phyloP scores from a whole-genome alignment of 345 rosid genomes.

The Eucalyptus tenuipes region DNA sequence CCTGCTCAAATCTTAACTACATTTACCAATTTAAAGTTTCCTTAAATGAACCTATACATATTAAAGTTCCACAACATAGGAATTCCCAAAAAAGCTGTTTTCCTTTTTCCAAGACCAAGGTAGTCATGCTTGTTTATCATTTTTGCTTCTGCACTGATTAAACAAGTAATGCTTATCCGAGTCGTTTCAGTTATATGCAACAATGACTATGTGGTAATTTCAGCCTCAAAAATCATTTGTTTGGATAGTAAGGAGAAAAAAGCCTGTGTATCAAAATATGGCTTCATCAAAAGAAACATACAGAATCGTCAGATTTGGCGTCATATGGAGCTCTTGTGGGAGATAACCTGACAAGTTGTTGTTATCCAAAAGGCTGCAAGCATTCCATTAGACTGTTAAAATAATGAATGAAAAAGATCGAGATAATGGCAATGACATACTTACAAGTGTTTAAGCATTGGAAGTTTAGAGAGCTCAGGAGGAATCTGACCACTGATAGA shows the following conservation, averaged over 20 bases:
- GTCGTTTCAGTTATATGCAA: neutral
- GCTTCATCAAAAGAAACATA: constrained; percentile 15
- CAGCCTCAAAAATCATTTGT: neutral
- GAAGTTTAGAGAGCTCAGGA: constrained; percentile 61
- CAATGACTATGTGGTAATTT: neutral
- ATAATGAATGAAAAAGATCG: neutral
- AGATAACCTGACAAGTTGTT: constrained; percentile 80
- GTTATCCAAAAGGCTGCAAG: constrained; percentile 86
- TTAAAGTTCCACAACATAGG: neutral
- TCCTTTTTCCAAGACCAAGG: neutral
- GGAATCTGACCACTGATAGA: constrained; percentile 92
- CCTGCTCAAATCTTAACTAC: neutral
- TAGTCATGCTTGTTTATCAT: neutral
- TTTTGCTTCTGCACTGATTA: neutral
- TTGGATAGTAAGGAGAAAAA: neutral
- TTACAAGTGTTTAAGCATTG: constrained; percentile 78
- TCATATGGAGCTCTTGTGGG: constrained; percentile 56
- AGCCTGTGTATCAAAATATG: neutral
- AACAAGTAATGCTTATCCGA: neutral
- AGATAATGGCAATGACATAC: constrained; percentile 4
- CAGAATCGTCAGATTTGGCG: constrained; percentile 70
- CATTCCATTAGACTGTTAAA: neutral
- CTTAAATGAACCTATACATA: neutral
- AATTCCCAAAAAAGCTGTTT: neutral
- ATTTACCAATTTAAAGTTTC: neutral